Conservation (phyloP, 805 yeast species). For the Suhomyces xylopsoci region DNA sequence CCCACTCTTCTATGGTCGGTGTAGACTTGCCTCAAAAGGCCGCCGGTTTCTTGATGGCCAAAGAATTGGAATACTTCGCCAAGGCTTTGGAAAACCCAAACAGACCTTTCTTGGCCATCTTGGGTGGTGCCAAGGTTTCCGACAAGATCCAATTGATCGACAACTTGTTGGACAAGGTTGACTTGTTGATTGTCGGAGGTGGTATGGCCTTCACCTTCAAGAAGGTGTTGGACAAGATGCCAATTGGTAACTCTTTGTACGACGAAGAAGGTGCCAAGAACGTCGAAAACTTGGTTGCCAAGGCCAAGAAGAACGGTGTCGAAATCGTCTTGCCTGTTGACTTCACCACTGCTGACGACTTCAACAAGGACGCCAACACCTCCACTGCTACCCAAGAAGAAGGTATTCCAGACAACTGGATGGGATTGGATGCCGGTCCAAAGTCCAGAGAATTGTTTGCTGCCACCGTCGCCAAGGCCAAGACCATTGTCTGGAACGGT, state of each 20-base stretch:
- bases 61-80: conserved; percentile 96
- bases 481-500: conserved; percentile 99
- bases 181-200: conserved; percentile 93
- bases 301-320: conserved; percentile 95
- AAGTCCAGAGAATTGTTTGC: conserved; percentile 77
- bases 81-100: conserved; percentile 97
- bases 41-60: conserved; percentile 97
- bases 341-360: conserved; percentile 92
- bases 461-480: conserved; percentile 83
- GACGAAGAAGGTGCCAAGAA: conserved; percentile 95
- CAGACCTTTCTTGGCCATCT: conserved; percentile 97
- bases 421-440: conserved; percentile 96
- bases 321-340: conserved; percentile 93
- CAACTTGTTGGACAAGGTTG: conserved; percentile 94
- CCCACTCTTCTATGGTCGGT: conserved; percentile 99
- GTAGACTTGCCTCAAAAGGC: conserved; percentile 94
- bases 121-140: conserved; percentile 99
- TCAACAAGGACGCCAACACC: conserved; percentile 85
- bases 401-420: conserved; percentile 94
- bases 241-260: conserved; percentile 88
- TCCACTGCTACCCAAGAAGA: conserved; percentile 81
- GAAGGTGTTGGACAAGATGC: conserved; percentile 81
- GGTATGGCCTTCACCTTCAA: conserved; percentile 99
- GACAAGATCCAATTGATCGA: conserved; percentile 98
- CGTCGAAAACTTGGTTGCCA: conserved; percentile 86